Evolutionary conservation across 2,329 filamentous ascomycete genomes (phyloP).

Genomic region (Colletotrichum siamense): DNA sequence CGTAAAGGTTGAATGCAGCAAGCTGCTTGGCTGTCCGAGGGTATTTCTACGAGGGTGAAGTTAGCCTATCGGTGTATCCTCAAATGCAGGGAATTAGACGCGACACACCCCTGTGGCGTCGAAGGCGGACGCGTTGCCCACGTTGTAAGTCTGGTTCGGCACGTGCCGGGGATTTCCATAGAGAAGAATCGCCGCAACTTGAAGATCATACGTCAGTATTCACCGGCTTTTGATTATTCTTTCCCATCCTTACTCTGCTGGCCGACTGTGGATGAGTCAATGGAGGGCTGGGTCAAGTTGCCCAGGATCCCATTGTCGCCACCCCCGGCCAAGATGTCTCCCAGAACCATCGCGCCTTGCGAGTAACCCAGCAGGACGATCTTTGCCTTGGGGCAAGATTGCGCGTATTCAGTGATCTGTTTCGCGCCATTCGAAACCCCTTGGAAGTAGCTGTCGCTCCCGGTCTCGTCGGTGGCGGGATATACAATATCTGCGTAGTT

Average conservation of each 20-base stretch:
- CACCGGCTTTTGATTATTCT: fast-evolving
- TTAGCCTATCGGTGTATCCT: neutral
- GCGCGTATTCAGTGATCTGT: neutral
- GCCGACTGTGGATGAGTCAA: neutral
- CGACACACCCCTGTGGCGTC: neutral
- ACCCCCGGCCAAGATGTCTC: neutral
- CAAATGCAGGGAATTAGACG: neutral
- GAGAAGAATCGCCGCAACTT: neutral
- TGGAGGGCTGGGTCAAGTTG: neutral
- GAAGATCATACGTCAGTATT: neutral
- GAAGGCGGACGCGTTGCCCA: neutral
- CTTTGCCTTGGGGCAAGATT: neutral
- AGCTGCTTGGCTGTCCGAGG: neutral
- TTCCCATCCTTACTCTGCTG: neutral
- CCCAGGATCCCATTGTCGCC: neutral
- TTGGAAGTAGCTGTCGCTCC: neutral
- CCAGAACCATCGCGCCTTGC: neutral
- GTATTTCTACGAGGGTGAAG: neutral
- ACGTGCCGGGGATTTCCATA: neutral
- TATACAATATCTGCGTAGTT: neutral
- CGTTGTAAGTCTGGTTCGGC: neutral
- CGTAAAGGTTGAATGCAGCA: neutral
- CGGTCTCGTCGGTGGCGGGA: neutral
- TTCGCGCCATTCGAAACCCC: neutral
- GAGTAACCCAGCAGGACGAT: neutral